Evolutionary conservation across 2,329 filamentous ascomycete species (phyloP), one percentile per base, ranked within the genome.

Genomic region (Aspergillus sp.): DNA sequence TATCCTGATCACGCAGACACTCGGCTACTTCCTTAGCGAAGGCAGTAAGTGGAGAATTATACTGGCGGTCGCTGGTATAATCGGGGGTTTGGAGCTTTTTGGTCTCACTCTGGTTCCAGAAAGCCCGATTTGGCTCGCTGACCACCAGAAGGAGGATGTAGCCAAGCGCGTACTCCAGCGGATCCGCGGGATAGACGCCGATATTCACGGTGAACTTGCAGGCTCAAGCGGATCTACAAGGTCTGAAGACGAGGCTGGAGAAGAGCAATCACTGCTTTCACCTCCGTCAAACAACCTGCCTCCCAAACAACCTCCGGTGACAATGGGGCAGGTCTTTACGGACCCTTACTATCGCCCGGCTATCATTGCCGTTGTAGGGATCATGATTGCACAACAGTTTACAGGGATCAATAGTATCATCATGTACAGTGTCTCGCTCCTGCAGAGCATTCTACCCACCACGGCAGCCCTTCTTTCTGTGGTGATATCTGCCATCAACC

Each of bases 351-450:
- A 91, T 70, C 85, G 89, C 3, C 89, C 87, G 0, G 90, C 90
- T 56, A 89, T 96, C 57, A 83, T 95, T 62, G 92, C 93, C 4
- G 91, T 96, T 3, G 85, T 96, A 13, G 93, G 92, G 1, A 89
- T 96, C 68, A 97, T 98, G 93, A 84, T 93, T 61, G 90, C 91
- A 0, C 95, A 98, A 75, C 95, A 99, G 76, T 83, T 97, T 43
- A 94, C 91, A 61, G 94, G 92, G 51, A 94, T 98, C 80, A 98
- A 99, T 84, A 94, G 91, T 61, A 94, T 98, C 72, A 91, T 98
- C 78, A 97, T 99, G 93, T 99, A 99, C 78, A 96, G 93, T 2
- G 95, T 98, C 6, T 93, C 91, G 0, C 87, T 99, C 1, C 85
- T 99, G 15, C 87, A 90, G 34, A 88, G 88, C 65, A 85, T 98